Base-by-base conservation (phyloP, 768 basidiomycete species). In the Termitomyces sp. region DNA sequence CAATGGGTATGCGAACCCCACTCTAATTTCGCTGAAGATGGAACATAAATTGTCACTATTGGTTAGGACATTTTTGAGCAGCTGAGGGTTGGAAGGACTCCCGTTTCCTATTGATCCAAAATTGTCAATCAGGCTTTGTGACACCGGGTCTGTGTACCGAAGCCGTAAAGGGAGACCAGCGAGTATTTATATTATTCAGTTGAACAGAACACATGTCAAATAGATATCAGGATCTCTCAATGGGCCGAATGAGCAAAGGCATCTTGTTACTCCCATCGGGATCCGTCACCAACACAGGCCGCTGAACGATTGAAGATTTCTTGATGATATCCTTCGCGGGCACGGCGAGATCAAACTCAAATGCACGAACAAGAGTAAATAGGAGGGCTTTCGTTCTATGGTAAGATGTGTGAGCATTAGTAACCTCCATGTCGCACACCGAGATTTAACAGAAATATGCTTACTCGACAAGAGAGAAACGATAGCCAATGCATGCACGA, bases 401-500 rank as follows among this genome's bases (percentile, higher is more conserved):
- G 25, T 8, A 42, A 25, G 14, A 73, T 81, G 83, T 29, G n/a
- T 51, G 43, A 53, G 45, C 7, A 31, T 38, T 4, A 7, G 14
- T 31, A 11, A 38, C 25, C n/a, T 53, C 17, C 12, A 17, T 31
- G n/a, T 4, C 20, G 20, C 14, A 34, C 40, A 17, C 14, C n/a
- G 17, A 38, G 34, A 20, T 25, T 11, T 40, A 4, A n/a, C 36
- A 17, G 46, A 31, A 29, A 25, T 56, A 76, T 57, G 2, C 81
- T 61, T 49, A 83, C 83, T 83, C 83, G 38, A 79, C 71, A 25
- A 89, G 70, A 12, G 88, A 77, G 67, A 89, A 89, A 4, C 84
- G 80, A 68, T 83, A 88, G 0, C 87, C 87, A 40, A 89, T 88
- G 62, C 88, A 91, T 0, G 85, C 80, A n/a, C 81, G 79, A 9